phyloP scores from a whole-genome alignment of 73 alveolate species.

The Paramecium sonneborni region DNA sequence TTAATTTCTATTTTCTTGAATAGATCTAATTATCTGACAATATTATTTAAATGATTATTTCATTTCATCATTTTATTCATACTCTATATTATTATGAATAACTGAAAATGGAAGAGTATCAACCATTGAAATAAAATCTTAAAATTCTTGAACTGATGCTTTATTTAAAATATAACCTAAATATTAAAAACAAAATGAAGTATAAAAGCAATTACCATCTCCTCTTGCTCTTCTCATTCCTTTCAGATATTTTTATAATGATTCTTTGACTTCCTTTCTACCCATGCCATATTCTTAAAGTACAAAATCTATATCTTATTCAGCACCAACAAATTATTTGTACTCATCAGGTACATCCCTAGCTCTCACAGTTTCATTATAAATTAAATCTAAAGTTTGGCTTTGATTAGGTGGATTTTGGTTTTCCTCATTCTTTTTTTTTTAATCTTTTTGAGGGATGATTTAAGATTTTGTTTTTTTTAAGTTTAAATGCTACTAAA shows the following conservation, averaged over 20 bases:
- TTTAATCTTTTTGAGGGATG: too few species aligned
- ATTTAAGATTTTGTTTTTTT: too few species aligned
- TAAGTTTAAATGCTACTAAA: too few species aligned
- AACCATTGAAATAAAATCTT: not conserved
- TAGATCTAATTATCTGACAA: not conserved
- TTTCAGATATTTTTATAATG: not conserved
- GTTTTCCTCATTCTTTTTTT: too few species aligned
- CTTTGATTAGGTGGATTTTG: not conserved
- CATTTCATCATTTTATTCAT: not conserved
- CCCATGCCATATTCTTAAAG: not conserved
- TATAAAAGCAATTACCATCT: not conserved
- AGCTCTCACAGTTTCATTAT: not conserved
- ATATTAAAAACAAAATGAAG: not conserved
- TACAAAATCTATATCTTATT: not conserved
- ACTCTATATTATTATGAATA: not conserved
- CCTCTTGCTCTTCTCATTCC: slow-evolving; percentile 2
- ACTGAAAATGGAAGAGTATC: not conserved
- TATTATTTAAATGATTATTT: not conserved
- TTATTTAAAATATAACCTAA: not conserved
- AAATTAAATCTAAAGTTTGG: not conserved
- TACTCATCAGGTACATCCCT: not conserved
- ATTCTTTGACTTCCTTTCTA: not conserved
- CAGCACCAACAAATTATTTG: not conserved
- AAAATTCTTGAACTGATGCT: not conserved
- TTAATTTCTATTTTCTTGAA: not conserved